These are phyloP conservation scores for Ustilago shanxiensis DNA, from an alignment of 1,284 basidiomycete genomes.

Conservation along the genomic window DNA sequence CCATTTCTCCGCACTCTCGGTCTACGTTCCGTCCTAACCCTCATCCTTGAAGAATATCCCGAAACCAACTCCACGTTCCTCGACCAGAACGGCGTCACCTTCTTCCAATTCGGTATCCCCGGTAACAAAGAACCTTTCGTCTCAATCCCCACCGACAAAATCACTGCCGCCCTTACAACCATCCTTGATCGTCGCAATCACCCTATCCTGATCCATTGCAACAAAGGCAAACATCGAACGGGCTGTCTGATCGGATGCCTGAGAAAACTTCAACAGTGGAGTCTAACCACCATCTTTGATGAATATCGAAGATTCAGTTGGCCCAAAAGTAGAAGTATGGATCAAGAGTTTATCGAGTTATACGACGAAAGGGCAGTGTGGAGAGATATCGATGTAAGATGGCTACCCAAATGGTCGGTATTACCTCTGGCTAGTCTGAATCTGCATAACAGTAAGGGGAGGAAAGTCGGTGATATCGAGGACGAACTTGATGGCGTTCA, in stretches of 20 bases:
- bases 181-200: slow-evolving; percentile 74
- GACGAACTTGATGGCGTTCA: slow-evolving; percentile 21
- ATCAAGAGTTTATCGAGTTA: slow-evolving; percentile 75
- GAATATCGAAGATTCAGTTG: slow-evolving; percentile 74
- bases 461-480: slow-evolving; percentile 18
- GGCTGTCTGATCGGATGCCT: slow-evolving; percentile 75
- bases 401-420: slow-evolving; percentile 49
- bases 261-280: slow-evolving; percentile 74
- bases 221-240: slow-evolving; percentile 76
- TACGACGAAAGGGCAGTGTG: slow-evolving; percentile 59
- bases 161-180: slow-evolving; percentile 73
- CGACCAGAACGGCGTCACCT: slow-evolving; percentile 71
- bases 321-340: slow-evolving; percentile 74
- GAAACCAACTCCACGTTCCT: slow-evolving; percentile 73
- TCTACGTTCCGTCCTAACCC: slow-evolving; percentile 73
- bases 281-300: slow-evolving; percentile 74
- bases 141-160: slow-evolving; percentile 73
- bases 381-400: slow-evolving; percentile 36
- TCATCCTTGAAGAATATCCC: slow-evolving; percentile 75
- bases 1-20: slow-evolving; percentile 73
- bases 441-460: slow-evolving; percentile 22
- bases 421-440: slow-evolving; percentile 26
- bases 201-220: slow-evolving; percentile 75
- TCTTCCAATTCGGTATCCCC: slow-evolving; percentile 74
- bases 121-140: slow-evolving; percentile 73